A percentile compares a stretch with the other conserved stretches of the same genome.
These are phyloP conservation scores for Umbelopsis isabellina DNA, from an alignment of 192 early-diverging fungal genomes.

Conservation along the genomic window DNA sequence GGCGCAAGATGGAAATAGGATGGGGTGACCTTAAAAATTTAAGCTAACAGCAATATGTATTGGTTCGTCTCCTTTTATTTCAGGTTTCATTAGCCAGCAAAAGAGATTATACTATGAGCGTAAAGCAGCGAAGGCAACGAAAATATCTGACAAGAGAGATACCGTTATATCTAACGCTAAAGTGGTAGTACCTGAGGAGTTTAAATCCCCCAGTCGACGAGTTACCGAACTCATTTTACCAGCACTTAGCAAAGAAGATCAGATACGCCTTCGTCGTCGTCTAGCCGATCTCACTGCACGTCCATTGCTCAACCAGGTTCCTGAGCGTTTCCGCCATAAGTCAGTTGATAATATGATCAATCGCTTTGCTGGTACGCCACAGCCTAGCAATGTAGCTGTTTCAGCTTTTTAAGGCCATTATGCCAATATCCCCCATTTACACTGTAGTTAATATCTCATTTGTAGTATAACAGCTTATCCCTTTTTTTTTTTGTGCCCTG, in stretches of 20 bases:
- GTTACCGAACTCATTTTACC: neutral
- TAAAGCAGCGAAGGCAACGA: neutral
- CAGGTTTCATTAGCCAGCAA: constrained; percentile 44
- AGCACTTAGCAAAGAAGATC: constrained; percentile 6
- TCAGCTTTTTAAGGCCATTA: constrained; percentile 1
- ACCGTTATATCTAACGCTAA: neutral
- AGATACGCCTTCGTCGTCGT: neutral
- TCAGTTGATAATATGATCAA: constrained; percentile 20
- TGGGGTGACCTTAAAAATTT: neutral
- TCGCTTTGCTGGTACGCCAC: constrained; percentile 15
- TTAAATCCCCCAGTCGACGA: neutral
- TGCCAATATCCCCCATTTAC: neutral
- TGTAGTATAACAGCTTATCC: constrained; percentile 1
- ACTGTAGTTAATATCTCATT: neutral
- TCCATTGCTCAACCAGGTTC: constrained; percentile 16
- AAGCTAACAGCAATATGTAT: neutral
- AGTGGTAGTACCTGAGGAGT: neutral
- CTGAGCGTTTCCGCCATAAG: constrained; percentile 18
- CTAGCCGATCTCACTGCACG: constrained; percentile 21
- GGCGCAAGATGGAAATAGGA: neutral
- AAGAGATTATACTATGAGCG: constrained; percentile 14
- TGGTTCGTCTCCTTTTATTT: neutral
- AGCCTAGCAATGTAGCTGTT: constrained; percentile 5
- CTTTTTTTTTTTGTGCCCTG: neutral
- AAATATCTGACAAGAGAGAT: neutral